These are phyloP conservation scores for Camellia granthamiana DNA, from an alignment of 148 eudicot genomes.

Conservation along the genomic window DNA sequence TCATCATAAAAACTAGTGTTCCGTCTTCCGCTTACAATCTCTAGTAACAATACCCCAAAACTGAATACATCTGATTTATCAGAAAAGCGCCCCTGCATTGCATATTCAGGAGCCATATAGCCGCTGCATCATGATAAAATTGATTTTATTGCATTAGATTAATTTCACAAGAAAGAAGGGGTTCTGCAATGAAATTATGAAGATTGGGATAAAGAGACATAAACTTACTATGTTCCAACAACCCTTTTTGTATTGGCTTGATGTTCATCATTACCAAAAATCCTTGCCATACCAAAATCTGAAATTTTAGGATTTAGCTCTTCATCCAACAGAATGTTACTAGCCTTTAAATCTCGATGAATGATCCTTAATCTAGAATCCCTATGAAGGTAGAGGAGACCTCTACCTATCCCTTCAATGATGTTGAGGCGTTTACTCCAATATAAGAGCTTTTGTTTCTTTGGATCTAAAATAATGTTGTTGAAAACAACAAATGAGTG, in stretches of 20 bases:
- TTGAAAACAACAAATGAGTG: neutral
- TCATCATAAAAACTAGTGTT: conserved; percentile 23
- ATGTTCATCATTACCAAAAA: conserved; percentile 48
- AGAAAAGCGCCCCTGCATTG: conserved; percentile 42
- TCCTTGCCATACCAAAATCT: conserved; percentile 58
- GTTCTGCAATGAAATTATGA: neutral
- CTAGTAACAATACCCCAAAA: conserved; percentile 43
- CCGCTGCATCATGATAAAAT: conserved; percentile 20
- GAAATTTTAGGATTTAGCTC: conserved; percentile 47
- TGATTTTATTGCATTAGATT: neutral
- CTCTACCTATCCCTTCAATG: conserved; percentile 39
- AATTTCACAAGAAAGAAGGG: neutral
- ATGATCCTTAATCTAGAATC: conserved; percentile 18
- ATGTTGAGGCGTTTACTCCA: conserved; percentile 46
- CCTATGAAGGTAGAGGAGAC: no score
- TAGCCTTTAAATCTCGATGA: conserved; percentile 48
- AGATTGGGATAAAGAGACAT: neutral
- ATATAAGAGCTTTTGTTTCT: conserved; percentile 24
- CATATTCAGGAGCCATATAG: conserved; percentile 56
- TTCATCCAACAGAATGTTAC: conserved; percentile 45
- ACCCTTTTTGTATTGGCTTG: conserved; percentile 51
- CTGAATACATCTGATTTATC: conserved; percentile 55
- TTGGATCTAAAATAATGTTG: conserved; percentile 19
- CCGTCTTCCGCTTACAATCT: conserved; percentile 35
- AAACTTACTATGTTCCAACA: conserved; percentile 63